These are phyloP conservation scores for Acacia confusa DNA, from an alignment of 306 rosid species.

Conservation along the genomic window DNA sequence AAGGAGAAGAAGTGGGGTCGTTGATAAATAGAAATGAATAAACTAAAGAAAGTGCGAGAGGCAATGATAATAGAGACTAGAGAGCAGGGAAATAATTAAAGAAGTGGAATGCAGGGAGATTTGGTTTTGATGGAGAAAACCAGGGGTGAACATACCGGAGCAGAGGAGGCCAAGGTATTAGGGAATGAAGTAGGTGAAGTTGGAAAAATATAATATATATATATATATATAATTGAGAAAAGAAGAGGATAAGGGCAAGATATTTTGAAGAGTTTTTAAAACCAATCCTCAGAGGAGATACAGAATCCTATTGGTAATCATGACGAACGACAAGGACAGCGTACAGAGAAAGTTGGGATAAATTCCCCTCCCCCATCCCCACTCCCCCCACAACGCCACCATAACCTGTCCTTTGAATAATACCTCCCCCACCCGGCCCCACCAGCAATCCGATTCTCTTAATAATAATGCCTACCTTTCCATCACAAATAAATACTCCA, in stretches of 20 bases:
- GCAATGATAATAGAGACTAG: neutral
- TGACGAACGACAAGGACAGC: neutral
- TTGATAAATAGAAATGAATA: neutral
- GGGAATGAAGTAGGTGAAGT: neutral
- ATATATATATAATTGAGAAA: neutral
- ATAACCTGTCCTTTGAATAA: neutral
- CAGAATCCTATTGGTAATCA: constrained; percentile 11
- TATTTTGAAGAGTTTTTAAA: too few relatives aligned
- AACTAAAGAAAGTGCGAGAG: neutral
- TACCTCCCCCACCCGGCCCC: too few relatives aligned
- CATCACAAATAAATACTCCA: too few relatives aligned
- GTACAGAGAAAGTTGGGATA: constrained; percentile 15
- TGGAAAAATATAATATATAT: too few relatives aligned
- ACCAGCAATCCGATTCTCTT: too few relatives aligned
- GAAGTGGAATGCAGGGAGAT: neutral
- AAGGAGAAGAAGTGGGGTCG: neutral
- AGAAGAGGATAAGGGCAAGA: neutral
- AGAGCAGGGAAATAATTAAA: neutral
- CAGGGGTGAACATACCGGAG: neutral
- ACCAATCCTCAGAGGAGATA: neutral
- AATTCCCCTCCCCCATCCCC: neutral
- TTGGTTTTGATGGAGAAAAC: neutral
- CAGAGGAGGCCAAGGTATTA: neutral
- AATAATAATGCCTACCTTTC: too few relatives aligned
- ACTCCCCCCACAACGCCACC: too few relatives aligned